phyloP scores from a whole-genome alignment of 2,329 filamentous ascomycete species.

The Grosmannia clavigera region DNA sequence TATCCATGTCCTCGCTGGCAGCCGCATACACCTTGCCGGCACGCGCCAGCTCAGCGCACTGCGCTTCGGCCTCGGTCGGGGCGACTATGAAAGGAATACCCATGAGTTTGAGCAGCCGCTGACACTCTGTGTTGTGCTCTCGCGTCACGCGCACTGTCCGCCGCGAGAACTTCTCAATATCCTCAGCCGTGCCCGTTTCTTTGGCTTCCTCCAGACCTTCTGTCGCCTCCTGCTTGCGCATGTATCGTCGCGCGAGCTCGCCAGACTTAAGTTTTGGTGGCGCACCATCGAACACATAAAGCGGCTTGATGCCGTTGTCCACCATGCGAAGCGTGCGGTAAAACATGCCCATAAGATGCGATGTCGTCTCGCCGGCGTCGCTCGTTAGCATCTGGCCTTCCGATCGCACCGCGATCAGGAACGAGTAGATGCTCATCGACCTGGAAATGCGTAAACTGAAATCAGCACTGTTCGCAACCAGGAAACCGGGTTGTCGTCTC shows the following conservation, averaged over 20 bases:
- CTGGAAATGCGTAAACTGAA: constrained; percentile 24
- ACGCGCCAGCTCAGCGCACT: constrained; percentile 80
- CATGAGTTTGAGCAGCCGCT: constrained; percentile 84
- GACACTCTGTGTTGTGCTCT: constrained; percentile 94
- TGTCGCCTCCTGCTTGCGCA: constrained; percentile 84
- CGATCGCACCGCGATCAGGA: constrained; percentile 92
- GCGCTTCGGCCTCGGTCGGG: constrained; percentile 92
- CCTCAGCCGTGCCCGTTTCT: constrained; percentile 89
- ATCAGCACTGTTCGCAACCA: not conserved
- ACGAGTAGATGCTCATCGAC: constrained; percentile 99
- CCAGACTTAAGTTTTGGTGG: constrained; percentile 96
- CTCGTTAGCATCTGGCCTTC: constrained; percentile 94
- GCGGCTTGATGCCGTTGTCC: constrained; percentile 95
- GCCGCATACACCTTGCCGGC: constrained; percentile 95
- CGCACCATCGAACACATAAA: constrained; percentile 95
- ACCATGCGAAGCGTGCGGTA: constrained; percentile 97
- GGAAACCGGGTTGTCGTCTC: not conserved
- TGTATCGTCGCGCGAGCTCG: constrained; percentile 89
- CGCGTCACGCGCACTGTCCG: constrained; percentile 88
- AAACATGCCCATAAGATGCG: constrained; percentile 98
- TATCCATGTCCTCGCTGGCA: constrained; percentile 98
- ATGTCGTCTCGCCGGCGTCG: constrained; percentile 91
- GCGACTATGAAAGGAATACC: constrained; percentile 91
- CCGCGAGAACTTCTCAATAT: constrained; percentile 95
- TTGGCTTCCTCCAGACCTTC: constrained; percentile 90